Evolutionary conservation across 345 rosid species (phyloP).

Genomic region (Moricandia moricandioides): DNA sequence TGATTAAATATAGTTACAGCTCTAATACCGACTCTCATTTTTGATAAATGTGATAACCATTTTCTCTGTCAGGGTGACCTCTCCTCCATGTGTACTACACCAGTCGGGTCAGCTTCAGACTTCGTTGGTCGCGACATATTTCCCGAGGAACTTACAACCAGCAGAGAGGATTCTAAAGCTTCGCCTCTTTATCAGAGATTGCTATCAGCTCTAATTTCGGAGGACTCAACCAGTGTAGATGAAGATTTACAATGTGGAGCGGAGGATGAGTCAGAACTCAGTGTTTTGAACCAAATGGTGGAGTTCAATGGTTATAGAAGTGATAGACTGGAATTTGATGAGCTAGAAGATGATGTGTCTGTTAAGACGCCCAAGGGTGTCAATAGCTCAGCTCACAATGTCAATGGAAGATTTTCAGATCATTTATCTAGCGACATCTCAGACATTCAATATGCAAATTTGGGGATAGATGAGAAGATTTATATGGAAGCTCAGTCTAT

Average conservation of each 20-base stretch:
- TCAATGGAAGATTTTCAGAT: constrained; percentile 49
- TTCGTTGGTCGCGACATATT: constrained; percentile 35
- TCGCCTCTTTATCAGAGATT: constrained; percentile 73
- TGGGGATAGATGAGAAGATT: constrained; percentile 67
- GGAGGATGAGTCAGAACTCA: constrained; percentile 61
- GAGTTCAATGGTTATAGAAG: constrained; percentile 58
- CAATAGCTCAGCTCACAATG: constrained; percentile 41
- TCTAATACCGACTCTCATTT: constrained; percentile 5
- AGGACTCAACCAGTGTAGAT: constrained; percentile 49
- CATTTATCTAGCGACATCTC: constrained; percentile 45
- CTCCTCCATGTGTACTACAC: constrained; percentile 24
- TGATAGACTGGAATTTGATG: constrained; percentile 51
- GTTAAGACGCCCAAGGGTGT: constrained; percentile 40
- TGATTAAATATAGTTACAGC: constrained; percentile 2
- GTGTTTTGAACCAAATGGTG: constrained; percentile 47
- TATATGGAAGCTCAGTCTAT: constrained; percentile 74
- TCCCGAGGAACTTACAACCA: constrained; percentile 37
- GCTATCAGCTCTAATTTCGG: constrained; percentile 80
- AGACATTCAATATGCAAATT: constrained; percentile 56
- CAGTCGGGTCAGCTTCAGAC: constrained; percentile 25
- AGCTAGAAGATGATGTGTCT: constrained; percentile 47
- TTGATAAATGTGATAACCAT: constrained; percentile 18
- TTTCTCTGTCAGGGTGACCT: constrained; percentile 32
- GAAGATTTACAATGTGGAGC: constrained; percentile 55
- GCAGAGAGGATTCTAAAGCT: constrained; percentile 40